Percentiles rank a stretch among this genome's conserved stretches.
These are phyloP conservation scores for Cyberlindnera mycetangii DNA, from an alignment of 805 yeast species.

Conservation along the genomic window DNA sequence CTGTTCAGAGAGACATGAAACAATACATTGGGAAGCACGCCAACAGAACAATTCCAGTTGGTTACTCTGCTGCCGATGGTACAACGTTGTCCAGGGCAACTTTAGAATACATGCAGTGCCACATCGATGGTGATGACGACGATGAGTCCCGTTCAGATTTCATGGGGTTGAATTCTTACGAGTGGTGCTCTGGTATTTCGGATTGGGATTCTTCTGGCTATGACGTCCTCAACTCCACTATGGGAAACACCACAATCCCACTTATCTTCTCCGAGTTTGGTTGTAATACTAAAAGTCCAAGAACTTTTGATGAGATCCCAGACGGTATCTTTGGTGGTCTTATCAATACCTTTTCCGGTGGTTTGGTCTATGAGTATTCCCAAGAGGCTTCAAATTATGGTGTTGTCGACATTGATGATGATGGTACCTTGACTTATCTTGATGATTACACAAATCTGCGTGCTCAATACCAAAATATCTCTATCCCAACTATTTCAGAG, in stretches of 20 bases:
- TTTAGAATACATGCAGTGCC: conserved; percentile 81
- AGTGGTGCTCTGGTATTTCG: conserved; percentile 85
- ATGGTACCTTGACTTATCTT: conserved; percentile 39
- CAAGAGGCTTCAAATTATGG: conserved; percentile 80
- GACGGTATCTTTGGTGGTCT: conserved; percentile 68
- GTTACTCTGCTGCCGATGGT: conserved; percentile 92
- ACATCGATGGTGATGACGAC: conserved; percentile 48
- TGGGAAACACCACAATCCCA: conserved; percentile 60
- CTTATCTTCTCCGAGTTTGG: conserved; percentile 77
- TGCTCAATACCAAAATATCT: conserved; percentile 36
- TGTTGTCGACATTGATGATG: conserved; percentile 51
- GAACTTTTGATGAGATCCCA: conserved; percentile 80
- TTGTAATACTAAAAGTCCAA: conserved; percentile 72
- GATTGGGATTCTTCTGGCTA: conserved; percentile 72
- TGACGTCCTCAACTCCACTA: conserved; percentile 52
- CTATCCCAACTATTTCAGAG: conserved; percentile 38
- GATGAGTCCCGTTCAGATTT: conserved; percentile 77
- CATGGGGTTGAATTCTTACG: conserved; percentile 91
- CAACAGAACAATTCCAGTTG: conserved; percentile 85
- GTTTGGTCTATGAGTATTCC: conserved; percentile 88
- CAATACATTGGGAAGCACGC: conserved; percentile 66
- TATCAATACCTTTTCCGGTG: conserved; percentile 73
- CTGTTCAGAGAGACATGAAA: conserved; percentile 90
- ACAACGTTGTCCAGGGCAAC: conserved; percentile 65
- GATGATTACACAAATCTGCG: conserved; percentile 52